A percentile compares a stretch with the other conserved stretches of the same genome.
These are phyloP conservation scores for Haberlea rhodopensis DNA, from an alignment of 257 asterid genomes.

Conservation along the genomic window DNA sequence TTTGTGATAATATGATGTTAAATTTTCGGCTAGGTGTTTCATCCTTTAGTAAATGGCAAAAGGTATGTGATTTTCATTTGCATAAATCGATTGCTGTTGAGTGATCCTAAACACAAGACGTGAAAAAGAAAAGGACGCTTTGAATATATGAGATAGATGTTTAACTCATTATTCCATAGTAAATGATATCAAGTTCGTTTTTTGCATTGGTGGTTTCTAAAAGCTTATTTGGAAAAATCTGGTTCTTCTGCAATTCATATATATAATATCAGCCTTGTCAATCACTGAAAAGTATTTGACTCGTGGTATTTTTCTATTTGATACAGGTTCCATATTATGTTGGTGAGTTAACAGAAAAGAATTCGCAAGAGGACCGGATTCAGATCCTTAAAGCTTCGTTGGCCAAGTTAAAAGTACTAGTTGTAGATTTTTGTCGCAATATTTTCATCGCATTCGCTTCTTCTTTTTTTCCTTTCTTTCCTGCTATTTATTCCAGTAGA, in stretches of 20 bases:
- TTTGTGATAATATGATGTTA: not conserved
- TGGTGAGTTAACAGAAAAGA: constrained; percentile 76
- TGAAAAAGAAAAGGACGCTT: constrained; percentile 4
- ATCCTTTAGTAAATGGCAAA: no score
- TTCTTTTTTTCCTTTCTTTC: not conserved
- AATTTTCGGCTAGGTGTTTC: no score
- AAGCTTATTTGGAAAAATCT: no score
- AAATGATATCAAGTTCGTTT: not conserved
- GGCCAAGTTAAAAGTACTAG: constrained; percentile 71
- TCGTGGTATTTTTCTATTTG: constrained; percentile 20
- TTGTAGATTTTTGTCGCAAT: constrained; percentile 12
- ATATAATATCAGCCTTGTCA: no score
- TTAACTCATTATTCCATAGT: not conserved
- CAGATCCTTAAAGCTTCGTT: constrained; percentile 65
- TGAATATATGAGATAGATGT: not conserved
- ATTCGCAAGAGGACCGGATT: constrained; percentile 63
- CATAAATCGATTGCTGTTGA: not conserved
- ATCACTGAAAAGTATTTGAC: not conserved
- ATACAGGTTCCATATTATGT: constrained; percentile 81
- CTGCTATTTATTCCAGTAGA: not conserved
- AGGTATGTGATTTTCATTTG: not conserved
- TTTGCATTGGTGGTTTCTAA: not conserved
- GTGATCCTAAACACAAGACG: constrained; percentile 5
- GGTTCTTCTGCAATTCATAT: no score
- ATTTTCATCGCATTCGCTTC: not conserved